phyloP scores from a whole-genome alignment of 2,329 filamentous ascomycete genomes.

The Paracoccidioides lutzii region DNA sequence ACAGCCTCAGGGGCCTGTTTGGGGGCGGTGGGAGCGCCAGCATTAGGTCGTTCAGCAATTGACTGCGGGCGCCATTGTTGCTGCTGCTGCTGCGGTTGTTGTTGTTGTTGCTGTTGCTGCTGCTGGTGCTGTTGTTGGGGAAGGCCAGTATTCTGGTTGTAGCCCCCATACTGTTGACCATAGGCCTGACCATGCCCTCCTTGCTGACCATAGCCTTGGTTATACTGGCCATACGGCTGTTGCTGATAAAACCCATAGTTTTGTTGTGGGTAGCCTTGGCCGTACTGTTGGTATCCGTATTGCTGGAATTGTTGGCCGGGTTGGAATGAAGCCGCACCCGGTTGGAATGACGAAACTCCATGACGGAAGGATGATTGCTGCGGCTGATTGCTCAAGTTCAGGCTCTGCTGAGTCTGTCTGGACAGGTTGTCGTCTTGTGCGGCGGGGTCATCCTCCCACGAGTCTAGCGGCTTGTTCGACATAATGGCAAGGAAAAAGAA shows the following conservation, averaged over 20 bases:
- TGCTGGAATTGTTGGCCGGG: constrained; percentile 57
- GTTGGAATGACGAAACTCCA: constrained; percentile 58
- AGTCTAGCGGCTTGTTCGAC: constrained; percentile 64
- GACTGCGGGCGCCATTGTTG: constrained; percentile 26
- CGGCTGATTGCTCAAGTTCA: constrained; percentile 54
- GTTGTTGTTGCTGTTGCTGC: constrained; percentile 31
- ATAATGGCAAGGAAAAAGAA: constrained; percentile 38
- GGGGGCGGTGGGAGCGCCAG: not conserved
- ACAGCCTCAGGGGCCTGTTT: constrained; percentile 34
- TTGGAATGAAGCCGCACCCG: constrained; percentile 56
- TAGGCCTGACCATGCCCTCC: constrained; percentile 35
- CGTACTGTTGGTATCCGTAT: constrained; percentile 41
- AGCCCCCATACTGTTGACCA: constrained; percentile 32
- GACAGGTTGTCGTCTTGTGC: constrained; percentile 66
- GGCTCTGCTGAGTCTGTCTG: constrained; percentile 60
- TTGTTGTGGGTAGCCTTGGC: constrained; percentile 34
- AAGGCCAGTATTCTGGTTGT: constrained; percentile 26
- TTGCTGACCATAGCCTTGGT: constrained; percentile 32
- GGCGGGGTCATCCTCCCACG: constrained; percentile 81
- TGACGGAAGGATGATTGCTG: constrained; percentile 49
- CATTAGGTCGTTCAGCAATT: constrained; percentile 8
- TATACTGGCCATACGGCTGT: constrained; percentile 38
- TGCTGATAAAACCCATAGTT: constrained; percentile 41
- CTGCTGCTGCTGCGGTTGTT: constrained; percentile 33
- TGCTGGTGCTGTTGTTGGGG: constrained; percentile 27